phyloP scores from a whole-genome alignment of 345 rosid species.

The Eucalyptus cladocalyx region DNA sequence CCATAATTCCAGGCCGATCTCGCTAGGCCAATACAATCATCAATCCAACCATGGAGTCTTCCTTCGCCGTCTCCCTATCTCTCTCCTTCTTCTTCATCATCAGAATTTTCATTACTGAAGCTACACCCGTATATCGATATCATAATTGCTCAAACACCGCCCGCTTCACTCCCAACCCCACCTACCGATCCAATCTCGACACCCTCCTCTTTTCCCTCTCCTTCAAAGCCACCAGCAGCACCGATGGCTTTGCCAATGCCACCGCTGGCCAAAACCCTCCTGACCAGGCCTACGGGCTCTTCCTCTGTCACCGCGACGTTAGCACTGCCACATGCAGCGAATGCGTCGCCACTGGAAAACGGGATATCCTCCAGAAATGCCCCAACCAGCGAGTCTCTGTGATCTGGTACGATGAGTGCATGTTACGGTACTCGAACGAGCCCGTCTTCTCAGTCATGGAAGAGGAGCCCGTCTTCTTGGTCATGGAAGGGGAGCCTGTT shows the following conservation, averaged over 20 bases:
- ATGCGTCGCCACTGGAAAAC: background rate
- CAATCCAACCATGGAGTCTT: no score
- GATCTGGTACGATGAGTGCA: background rate
- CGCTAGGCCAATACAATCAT: no score
- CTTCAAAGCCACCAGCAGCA: accelerated
- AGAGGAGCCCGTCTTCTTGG: no score
- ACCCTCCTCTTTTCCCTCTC: background rate
- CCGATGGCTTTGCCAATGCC: background rate
- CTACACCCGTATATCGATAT: accelerated
- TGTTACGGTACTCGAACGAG: no score
- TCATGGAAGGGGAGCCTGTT: no score
- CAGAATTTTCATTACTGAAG: background rate
- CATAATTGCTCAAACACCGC: background rate
- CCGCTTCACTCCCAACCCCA: background rate
- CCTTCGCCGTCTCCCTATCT: no score
- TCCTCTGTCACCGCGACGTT: background rate
- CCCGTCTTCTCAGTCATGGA: no score
- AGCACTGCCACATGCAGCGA: background rate
- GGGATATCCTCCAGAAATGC: background rate
- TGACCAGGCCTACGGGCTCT: background rate
- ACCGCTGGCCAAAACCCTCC: background rate
- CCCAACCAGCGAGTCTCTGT: background rate
- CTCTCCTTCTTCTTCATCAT: background rate
- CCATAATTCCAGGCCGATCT: no score
- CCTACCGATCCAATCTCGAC: background rate